Base-by-base conservation (phyloP, 805 yeast genomes). In the Clavispora carvajalis region DNA sequence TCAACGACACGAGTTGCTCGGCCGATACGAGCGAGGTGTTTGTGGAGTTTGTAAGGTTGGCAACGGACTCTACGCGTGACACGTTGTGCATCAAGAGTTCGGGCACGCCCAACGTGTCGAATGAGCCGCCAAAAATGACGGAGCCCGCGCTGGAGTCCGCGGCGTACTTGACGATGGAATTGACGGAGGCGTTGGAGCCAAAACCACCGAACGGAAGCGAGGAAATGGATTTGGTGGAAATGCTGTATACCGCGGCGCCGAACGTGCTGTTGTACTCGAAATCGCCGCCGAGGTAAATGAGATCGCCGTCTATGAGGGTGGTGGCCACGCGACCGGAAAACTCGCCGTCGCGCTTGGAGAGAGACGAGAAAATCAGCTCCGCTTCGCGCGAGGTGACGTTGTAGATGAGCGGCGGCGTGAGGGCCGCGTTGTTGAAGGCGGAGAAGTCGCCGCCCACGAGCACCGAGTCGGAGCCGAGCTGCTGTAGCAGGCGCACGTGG, bases 251-350 rank as follows among this genome's bases (percentile, higher is more conserved):
- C 8, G 85, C 80, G 0, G 77, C 84, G 37, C 88, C 83, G 48
- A 69, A 53, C 7, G 80, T 68, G 34, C 64, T 58, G 41, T 76
- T 68, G 56, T 69, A 80, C 5, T 69, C 57, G 49, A 91, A 77
- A 44, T 76, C 71, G 16, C 99, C 99, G 8, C 97, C 99, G 36
- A 86, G 73, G 54, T 85, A 88, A 0, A 87, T 72, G 17, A 76
- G 41, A 17, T 73, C 61, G 24, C 62, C 58, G 34, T 67, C 70
- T 2, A 60, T 80, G 37, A 51, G 58, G 4, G 68, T 51, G n/a
- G 67, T 57, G 21, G 53, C 55, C 12, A 68, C 66, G 6, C 47
- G 35, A 8, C 73, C 73, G 25, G 56, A 51, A n/a, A 51, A 23
- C 8, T 43, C 19, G 23, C 45, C 55, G 17, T 41, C 50, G 48